Evolutionary conservation across 768 basidiomycete species (phyloP), one percentile per base, ranked within the genome.

Genomic region (Hygrophoropsis aurantiaca): DNA sequence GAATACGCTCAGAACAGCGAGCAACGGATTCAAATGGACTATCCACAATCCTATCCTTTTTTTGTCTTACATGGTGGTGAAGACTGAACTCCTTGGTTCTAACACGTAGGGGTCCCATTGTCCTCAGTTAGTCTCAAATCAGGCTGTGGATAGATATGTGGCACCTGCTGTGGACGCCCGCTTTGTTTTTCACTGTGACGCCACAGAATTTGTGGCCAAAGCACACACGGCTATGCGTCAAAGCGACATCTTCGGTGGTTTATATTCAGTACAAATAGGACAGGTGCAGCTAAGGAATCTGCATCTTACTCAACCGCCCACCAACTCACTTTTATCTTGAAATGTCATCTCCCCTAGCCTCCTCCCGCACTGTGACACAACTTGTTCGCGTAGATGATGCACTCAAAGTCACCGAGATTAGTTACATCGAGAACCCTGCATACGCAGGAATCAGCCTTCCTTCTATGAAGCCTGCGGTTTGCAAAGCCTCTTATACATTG

Each of bases 1-100:
- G 21, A 19, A 11, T 13, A 38, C 24, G 34, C 27, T 24, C 24
- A 38, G 33, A 36, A 20, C 44, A 35, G 40, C 25, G 21, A 25
- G 42, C 40, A 33, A 30, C 41, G 40, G 27, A 18, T 18, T 36
- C 26, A 7, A 27, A 19, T 20, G 20, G n/a, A 32, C 32, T 47
- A 41, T 40, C 34, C 11, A 44, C 24, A 35, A 37, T 39, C 41
- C 37, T 37, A 41, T 25, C 39, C 10, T 49, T 40, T 53, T 65
- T 30, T 65, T 67, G 56, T 67, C 40, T 46, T 24, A 40, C 52
- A 42, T 50, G 20, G 37, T 50, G 34, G 54, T 40, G 27, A 42
- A 42, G 46, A 18, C 50, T 39, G 50, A 40, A n/a, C 23, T 50
- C 26, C 25, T 27, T 24, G 27, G 20, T 18, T 34, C 37, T n/a